Evolutionary conservation across 2,329 filamentous ascomycete species (phyloP), one percentile per base, ranked within the genome.

Genomic region (Chrysosphaeria jannelii): DNA sequence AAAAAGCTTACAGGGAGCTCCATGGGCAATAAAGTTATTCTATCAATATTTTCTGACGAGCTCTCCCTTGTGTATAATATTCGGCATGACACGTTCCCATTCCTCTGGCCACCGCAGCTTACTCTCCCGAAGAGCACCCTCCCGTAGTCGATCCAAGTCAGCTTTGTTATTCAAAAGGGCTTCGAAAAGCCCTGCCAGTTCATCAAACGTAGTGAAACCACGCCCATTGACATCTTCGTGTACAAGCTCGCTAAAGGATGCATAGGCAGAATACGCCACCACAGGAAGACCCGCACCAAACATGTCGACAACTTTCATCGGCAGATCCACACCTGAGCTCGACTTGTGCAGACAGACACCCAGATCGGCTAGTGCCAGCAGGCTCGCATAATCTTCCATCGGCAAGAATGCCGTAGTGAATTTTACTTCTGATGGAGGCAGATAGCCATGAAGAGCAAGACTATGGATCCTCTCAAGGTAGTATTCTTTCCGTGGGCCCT

Each of bases 221-320:
- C 60, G 58, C 2, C 85, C 85, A 39, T 93, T 93, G 19, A 65
- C 51, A 0, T 72, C 70, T 36, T 93, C 79, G 24, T 58, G 68
- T 13, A 97, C 72, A n/a, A 97, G 49, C 46, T 97, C 85, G 3
- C 60, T 51, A 54, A 89, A 90, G 30, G 79, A 81, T 38, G 79
- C 66, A 37, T 89, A 97, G 3, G 58, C 57, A 13, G 60, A 61
- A 54, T 85, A 93, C 4, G 78, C 81, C 0, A 69, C 66, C 0
- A 97, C 85, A 0, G 85, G 85, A 14, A 97, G 48, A 0, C 81
- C 85, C 0, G 79, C 71, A 3, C 85, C 85, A 40, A 97, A 93
- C 79, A 97, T 91, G 40, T 97, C 85, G 9, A 97, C 79, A 1
- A 97, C 78, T 46, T 97, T 97, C 85, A 97, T 97, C 0, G 85